phyloP scores from a whole-genome alignment of 2,329 filamentous ascomycete species.

The Colletotrichum coccodes region DNA sequence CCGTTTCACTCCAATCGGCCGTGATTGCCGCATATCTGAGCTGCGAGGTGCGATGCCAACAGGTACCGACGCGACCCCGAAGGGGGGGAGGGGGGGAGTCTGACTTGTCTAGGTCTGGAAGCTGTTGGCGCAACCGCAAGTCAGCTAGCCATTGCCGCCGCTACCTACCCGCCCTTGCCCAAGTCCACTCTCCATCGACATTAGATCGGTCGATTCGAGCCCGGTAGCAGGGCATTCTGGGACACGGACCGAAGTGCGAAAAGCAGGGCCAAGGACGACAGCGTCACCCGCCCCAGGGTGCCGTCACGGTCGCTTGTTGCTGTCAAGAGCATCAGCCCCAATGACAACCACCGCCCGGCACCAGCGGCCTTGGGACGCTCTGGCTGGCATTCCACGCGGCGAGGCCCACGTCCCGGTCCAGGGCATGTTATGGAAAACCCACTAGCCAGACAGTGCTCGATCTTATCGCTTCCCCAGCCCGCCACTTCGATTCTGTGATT shows the following conservation, averaged over 20 bases:
- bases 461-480: slow-evolving; percentile 13
- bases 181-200: not conserved
- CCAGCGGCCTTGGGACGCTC: slow-evolving; percentile 2
- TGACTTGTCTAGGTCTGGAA: not conserved
- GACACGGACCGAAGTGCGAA: slow-evolving; percentile 20
- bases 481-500: not conserved
- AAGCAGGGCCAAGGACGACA: slow-evolving; percentile 6
- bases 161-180: slow-evolving; percentile 10
- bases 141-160: slow-evolving; percentile 8
- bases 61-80: not conserved
- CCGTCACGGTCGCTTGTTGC: not conserved
- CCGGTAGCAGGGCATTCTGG: slow-evolving; percentile 17
- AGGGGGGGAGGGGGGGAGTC: no score
- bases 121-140: not conserved
- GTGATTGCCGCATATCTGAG: not conserved
- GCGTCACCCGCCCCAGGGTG: not conserved
- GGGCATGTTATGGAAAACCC: not conserved
- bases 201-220: slow-evolving; percentile 21
- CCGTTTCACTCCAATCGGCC: slow-evolving; percentile 7
- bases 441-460: not conserved
- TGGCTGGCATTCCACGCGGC: slow-evolving; percentile 19
- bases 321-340: not conserved
- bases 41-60: not conserved
- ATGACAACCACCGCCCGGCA: not conserved
- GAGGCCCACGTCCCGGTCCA: slow-evolving; percentile 14